phyloP scores from a whole-genome alignment of 495 filamentous ascomycete species.

The Aspergillus conjunctus region DNA sequence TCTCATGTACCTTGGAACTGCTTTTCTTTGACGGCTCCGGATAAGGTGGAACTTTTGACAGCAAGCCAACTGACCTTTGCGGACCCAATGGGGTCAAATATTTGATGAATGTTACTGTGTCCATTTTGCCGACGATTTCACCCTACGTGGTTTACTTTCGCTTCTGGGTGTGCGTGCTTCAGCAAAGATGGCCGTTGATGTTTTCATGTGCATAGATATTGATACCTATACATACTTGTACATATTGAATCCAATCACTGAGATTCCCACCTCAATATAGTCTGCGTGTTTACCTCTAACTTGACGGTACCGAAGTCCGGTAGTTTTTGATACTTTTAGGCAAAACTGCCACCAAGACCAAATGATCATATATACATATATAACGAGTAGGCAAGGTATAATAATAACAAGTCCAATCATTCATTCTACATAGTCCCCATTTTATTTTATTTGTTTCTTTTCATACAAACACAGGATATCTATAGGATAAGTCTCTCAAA shows the following conservation, averaged over 20 bases:
- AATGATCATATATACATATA: background rate
- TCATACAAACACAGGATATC: background rate
- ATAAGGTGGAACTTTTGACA: constrained; percentile 3
- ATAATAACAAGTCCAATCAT: background rate
- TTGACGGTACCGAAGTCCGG: background rate
- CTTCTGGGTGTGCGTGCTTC: background rate
- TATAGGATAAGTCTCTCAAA: constrained; percentile 70
- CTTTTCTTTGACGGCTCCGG: background rate
- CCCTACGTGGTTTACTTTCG: background rate
- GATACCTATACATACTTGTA: constrained; percentile 15
- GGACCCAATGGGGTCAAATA: background rate
- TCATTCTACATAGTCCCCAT: background rate
- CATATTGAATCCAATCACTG: constrained; percentile 16
- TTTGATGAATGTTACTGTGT: background rate
- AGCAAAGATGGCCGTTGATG: constrained; percentile 8
- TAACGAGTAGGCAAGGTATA: background rate
- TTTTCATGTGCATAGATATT: constrained; percentile 16
- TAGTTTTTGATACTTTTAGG: background rate
- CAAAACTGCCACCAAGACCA: too few relatives aligned
- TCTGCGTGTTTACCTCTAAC: background rate
- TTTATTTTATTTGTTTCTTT: background rate
- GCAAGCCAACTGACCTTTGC: background rate
- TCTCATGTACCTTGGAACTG: constrained; percentile 9
- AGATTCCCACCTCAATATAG: background rate
- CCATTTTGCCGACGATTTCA: background rate